Base-by-base conservation (phyloP, 2,329 filamentous ascomycete species). In the Metarhizium robertsii region DNA sequence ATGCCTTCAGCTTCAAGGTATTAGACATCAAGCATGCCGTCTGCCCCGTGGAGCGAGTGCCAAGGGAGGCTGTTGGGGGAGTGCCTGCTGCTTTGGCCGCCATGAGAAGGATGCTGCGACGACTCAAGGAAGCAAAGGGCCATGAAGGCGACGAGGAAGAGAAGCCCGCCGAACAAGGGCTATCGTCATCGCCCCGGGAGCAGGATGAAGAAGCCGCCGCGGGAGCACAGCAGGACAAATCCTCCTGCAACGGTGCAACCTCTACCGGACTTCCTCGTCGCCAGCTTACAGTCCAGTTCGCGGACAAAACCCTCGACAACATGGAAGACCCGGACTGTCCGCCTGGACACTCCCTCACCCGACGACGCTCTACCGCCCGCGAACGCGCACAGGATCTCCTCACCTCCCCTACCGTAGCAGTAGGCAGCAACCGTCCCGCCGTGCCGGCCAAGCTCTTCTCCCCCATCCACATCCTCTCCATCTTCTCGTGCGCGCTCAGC, bases 391-490 rank as follows among this genome's bases (percentile, higher is more conserved):
- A 73, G 53, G 75, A 76, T 57, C 67, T 72, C 40, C 64, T 77
- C n/a, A 66, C 71, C 6, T 72, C 73, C 57, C 71, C 73, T 11
- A 75, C 72, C 36, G 66, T 75, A 55, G 69, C 69, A 7, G 63
- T 64, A 54, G 63, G 58, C 6, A 65, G 66, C 13, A 64, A 70
- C 40, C 71, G 73, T 3, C 76, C 75, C 34, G 74, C 75, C 20
- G 73, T 83, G 6, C 78, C 78, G 1, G 72, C 77, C 2, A 71
- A 69, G 45, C 64, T 73, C 46, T 74, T 72, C 58, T 81, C 79
- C 2, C 79, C 80, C 5, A 67, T 84, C 2, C 78, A 82, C 58
- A 63, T 82, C 14, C 69, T 85, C 10, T 75, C 76, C 2, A 60
- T 80, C 14, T 64, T 79, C 43, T 84, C 81, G 0, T 75, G 72